A percentile compares a stretch with the other conserved stretches of the same genome.
Evolutionary conservation across 805 yeast genomes (phyloP).

Genomic region (Schizosaccharomyces pombe): DNA sequence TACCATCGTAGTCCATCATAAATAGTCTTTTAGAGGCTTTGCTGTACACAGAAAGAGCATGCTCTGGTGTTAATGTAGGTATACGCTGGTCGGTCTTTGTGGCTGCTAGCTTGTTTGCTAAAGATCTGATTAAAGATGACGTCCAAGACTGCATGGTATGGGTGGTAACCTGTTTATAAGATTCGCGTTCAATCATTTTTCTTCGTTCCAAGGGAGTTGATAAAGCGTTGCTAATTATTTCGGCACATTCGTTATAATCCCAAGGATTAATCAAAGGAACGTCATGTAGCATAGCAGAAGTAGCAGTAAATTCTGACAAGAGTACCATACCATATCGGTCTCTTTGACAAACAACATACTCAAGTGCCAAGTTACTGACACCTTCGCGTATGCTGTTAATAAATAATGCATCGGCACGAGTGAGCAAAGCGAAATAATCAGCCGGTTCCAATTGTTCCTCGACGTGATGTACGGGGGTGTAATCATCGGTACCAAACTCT

Average conservation of each 20-base stretch:
- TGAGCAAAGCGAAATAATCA: constrained; percentile 67
- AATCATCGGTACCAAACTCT: constrained; percentile 84
- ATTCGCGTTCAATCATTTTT: constrained; percentile 23
- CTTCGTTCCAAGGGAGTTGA: constrained; percentile 27
- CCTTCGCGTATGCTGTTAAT: constrained; percentile 88
- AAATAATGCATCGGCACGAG: constrained; percentile 75
- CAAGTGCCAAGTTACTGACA: constrained; percentile 85
- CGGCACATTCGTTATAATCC: constrained; percentile 87
- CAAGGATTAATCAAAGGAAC: constrained; percentile 79
- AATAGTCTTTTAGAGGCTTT: constrained; percentile 48
- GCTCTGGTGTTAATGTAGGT: constrained; percentile 46
- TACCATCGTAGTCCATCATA: constrained; percentile 90
- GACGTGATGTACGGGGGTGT: constrained; percentile 86
- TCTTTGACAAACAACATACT: constrained; percentile 78
- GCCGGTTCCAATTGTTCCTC: constrained; percentile 71
- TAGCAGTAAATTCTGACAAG: constrained; percentile 82
- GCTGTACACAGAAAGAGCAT: constrained; percentile 40
- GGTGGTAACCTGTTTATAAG: constrained; percentile 39
- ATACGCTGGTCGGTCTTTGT: constrained; percentile 33
- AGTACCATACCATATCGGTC: constrained; percentile 49
- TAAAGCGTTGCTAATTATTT: constrained; percentile 49
- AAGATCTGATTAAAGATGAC: constrained; percentile 6
- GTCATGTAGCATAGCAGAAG: constrained; percentile 26
- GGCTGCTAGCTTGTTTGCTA: constrained; percentile 16
- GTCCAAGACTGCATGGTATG: constrained; percentile 73